phyloP scores from a whole-genome alignment of 2,329 filamentous ascomycete species.

The Ilyonectria mors-panacis region DNA sequence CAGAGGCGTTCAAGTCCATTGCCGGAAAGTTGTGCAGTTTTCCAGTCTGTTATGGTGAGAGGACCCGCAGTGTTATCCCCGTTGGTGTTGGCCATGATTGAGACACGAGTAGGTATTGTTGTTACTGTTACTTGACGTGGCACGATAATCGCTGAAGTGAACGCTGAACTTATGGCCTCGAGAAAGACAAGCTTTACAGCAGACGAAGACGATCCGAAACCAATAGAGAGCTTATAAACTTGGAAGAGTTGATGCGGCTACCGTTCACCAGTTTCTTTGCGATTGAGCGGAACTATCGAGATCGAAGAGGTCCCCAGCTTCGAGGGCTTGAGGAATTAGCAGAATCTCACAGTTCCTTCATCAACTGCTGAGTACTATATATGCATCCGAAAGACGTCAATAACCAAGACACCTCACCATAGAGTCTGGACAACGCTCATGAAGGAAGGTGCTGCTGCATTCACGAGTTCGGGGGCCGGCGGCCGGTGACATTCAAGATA shows the following conservation, averaged over 20 bases:
- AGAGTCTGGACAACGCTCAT: conserved; percentile 1
- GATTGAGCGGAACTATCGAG: not conserved
- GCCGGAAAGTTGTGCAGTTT: conserved; percentile 41
- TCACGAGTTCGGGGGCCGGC: conserved; percentile 22
- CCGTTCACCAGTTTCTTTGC: not conserved
- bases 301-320: conserved; percentile 8
- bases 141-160: not conserved
- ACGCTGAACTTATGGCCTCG: not conserved
- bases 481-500: conserved; percentile 10
- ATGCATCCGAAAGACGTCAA: conserved; percentile 1
- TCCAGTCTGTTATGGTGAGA: conserved; percentile 48
- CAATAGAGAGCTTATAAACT: not conserved
- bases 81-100: not conserved
- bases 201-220: not conserved
- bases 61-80: not conserved
- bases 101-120: not conserved
- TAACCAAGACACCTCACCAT: conserved; percentile 9
- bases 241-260: not conserved
- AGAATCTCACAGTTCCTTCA: not conserved
- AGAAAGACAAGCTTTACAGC: no score
- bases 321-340: not conserved
- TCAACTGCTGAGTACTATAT: not conserved
- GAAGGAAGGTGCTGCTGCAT: conserved; percentile 2
- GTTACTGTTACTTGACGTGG: not conserved
- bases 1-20: conserved; percentile 48